Base-by-base conservation (phyloP, 78 protist genomes). In the Dictyostelium discoideum region DNA sequence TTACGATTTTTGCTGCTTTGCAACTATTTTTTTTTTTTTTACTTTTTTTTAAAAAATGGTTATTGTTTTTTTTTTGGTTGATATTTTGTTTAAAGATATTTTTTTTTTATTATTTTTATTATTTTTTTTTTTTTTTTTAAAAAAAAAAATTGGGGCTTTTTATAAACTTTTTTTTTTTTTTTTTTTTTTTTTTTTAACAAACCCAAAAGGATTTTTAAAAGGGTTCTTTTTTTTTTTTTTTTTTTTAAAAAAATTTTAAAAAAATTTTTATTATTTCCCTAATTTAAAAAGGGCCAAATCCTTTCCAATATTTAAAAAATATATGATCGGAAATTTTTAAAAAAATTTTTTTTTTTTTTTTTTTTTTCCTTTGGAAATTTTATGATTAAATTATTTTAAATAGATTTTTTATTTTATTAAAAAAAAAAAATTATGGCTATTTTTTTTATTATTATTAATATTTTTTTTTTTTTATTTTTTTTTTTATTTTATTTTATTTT, bases 11-110 rank as follows among this genome's bases (percentile, higher is more conserved):
- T 50, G 60, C 16, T 50, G 60, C 60, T 50, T 50, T 50, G 60
- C 60, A 32, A 8, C 39, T 74, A 29, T 74, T 74, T 77, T 20
- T 77, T 40, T 80, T 80, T 79, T 44, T 79, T 79, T 79, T 42
- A 11, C 42, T 77, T 77, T 77, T 32, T 80, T 80, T 40, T 44
- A 44, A 44, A 44, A 44, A 44, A 44, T 44, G 48, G n/a, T 46
- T 73, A 11, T n/a, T 63, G 2, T 63, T 63, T 20, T 63, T 63
- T 63, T 63, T 63, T 18, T 5, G 1, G 0, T 13, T 60, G 29
- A 60, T 60, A 63, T n/a, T 22, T 22, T 22, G 26, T 63, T 63
- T 63, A 22, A 8, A 2, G 24, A 20, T 63, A 63, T 63, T 63
- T 63, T 63, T 3, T 22, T 20, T 63, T n/a, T n/a, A n/a, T n/a